Conservation (phyloP, 2,329 filamentous ascomycete species). For the Colletotrichum sojae region DNA sequence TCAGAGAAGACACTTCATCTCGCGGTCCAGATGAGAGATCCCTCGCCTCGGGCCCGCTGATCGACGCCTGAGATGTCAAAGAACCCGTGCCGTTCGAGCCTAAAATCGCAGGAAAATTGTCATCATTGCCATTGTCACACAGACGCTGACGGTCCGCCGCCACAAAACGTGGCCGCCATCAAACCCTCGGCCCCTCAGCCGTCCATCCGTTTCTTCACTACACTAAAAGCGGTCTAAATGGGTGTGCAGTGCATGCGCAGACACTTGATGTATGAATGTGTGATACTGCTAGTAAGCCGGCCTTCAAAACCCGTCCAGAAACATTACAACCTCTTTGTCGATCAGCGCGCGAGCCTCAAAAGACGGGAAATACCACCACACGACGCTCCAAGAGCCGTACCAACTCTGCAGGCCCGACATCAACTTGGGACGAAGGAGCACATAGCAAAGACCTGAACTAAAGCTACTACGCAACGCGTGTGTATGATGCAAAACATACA, state of each 20-base stretch:
- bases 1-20: not conserved
- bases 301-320: not conserved
- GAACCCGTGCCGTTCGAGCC: constrained; percentile 30
- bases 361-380: constrained; percentile 19
- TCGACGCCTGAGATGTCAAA: constrained; percentile 13
- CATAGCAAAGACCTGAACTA: not conserved
- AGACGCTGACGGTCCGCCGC: constrained; percentile 10
- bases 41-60: not conserved
- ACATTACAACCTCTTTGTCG: not conserved
- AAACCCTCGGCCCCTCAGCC: constrained; percentile 11
- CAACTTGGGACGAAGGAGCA: constrained; percentile 20
- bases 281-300: no score
- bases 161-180: constrained; percentile 25
- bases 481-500: constrained; percentile 22
- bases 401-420: not conserved
- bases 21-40: no score
- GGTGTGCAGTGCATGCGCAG: no score
- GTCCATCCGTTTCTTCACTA: constrained; percentile 1
- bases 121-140: constrained; percentile 17
- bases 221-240: no score
- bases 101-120: constrained; percentile 19
- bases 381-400: constrained; percentile 1
- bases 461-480: not conserved
- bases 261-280: no score
- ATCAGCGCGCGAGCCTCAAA: not conserved